phyloP scores from a whole-genome alignment of 257 asterid genomes.

The Echites panduratus region DNA sequence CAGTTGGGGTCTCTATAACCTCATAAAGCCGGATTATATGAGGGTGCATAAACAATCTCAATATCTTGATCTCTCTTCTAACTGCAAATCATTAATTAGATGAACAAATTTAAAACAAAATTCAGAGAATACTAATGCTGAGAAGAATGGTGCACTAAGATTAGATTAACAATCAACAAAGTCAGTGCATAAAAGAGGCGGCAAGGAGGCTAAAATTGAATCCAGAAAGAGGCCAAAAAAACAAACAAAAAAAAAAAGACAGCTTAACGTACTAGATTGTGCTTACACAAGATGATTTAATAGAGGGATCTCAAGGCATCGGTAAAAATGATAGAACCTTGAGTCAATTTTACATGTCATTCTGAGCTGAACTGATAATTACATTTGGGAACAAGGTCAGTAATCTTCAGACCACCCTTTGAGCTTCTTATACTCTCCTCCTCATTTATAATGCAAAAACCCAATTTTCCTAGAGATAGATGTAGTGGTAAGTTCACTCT shows the following conservation, averaged over 20 bases:
- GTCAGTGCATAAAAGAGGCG: neutral
- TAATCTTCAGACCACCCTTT: neutral
- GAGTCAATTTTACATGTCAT: neutral
- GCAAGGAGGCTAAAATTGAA: neutral
- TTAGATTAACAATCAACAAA: neutral
- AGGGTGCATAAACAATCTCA: constrained; percentile 86
- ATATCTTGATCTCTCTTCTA: constrained; percentile 85
- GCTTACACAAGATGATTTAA: neutral
- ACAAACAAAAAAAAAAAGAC: neutral
- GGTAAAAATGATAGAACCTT: neutral
- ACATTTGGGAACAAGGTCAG: too few species aligned
- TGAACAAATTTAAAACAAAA: constrained; percentile 10
- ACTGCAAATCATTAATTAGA: constrained; percentile 46
- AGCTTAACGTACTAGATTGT: neutral
- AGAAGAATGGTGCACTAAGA: neutral
- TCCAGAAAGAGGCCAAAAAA: neutral
- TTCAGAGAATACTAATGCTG: neutral
- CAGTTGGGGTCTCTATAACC: constrained; percentile 83
- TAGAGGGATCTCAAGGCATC: neutral
- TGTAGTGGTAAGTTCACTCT: too few species aligned
- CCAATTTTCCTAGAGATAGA: neutral
- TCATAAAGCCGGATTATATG: constrained; percentile 95
- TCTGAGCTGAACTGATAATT: neutral
- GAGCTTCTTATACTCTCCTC: neutral
- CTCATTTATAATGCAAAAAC: too few species aligned